A percentile compares a stretch with the other conserved stretches of the same genome.
These are phyloP conservation scores for Aspergillus nanangensis DNA, from an alignment of 495 filamentous ascomycete species.

Conservation along the genomic window DNA sequence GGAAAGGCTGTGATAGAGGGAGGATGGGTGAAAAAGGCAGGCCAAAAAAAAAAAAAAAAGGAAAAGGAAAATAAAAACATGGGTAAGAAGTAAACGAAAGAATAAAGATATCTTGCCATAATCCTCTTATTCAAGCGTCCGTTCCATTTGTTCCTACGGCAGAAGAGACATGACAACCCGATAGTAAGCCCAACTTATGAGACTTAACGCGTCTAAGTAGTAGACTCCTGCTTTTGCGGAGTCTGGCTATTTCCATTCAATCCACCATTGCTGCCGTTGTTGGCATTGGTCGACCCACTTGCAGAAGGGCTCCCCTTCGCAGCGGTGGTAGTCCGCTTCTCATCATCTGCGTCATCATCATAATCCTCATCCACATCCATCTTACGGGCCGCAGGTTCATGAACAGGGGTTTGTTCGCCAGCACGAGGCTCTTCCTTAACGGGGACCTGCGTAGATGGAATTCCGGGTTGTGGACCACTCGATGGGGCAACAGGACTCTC, in stretches of 20 bases:
- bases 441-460: constrained; percentile 36
- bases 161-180: too few species aligned
- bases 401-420: constrained; percentile 53
- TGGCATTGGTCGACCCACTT: constrained; percentile 28
- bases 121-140: not conserved
- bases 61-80: constrained; percentile 2
- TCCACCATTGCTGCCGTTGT: constrained; percentile 26
- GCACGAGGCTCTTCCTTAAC: constrained; percentile 44
- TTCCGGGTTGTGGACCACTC: constrained; percentile 56
- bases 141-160: not conserved
- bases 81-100: not conserved
- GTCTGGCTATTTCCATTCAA: constrained; percentile 23
- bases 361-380: constrained; percentile 98
- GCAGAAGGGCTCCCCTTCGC: constrained; percentile 40
- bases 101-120: constrained; percentile 2
- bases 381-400: constrained; percentile 83
- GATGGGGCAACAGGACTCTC: constrained; percentile 51
- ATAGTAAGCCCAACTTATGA: too few species aligned
- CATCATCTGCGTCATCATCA: constrained; percentile 80
- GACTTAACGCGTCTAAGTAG: too few species aligned
- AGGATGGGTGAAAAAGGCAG: not conserved
- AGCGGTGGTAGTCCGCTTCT: constrained; percentile 54
- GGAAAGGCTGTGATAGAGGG: constrained; percentile 5
- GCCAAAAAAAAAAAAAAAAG: constrained; percentile 3
- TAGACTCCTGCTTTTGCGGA: constrained; percentile 31